Percentiles rank a stretch among this genome's conserved stretches.
phyloP scores from a whole-genome alignment of 768 basidiomycete species.

The Galerina sulciceps region DNA sequence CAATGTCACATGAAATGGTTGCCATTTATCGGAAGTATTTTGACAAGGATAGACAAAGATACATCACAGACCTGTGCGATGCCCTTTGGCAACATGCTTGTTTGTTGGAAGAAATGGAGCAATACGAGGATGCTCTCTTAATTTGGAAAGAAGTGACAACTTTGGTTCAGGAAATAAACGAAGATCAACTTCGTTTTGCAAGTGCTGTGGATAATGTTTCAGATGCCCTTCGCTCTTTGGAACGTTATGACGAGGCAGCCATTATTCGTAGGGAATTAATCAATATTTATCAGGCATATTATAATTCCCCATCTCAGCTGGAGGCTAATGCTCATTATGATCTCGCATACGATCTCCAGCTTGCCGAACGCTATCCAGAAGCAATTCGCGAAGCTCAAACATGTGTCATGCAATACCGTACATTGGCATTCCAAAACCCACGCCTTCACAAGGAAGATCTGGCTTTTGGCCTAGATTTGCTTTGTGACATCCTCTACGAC shows the following conservation, averaged over 20 bases:
- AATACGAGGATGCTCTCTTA: neutral
- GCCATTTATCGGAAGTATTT: no score
- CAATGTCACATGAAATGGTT: no score
- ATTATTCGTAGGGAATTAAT: neutral
- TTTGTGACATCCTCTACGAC: neutral
- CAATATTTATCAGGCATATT: neutral
- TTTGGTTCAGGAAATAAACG: neutral
- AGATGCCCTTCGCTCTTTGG: neutral
- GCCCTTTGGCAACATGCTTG: constrained; percentile 3
- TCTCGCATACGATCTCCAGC: constrained; percentile 7
- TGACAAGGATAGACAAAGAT: neutral
- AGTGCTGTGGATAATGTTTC: neutral
- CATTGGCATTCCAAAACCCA: neutral
- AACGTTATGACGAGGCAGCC: constrained; percentile 4
- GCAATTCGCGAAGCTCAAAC: neutral
- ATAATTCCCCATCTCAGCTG: neutral
- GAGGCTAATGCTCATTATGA: constrained; percentile 8
- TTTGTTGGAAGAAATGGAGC: neutral
- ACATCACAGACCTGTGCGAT: neutral
- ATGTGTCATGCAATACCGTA: constrained; percentile 8
- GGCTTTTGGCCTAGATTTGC: neutral
- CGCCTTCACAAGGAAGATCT: neutral
- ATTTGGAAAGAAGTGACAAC: neutral
- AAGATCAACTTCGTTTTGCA: neutral
- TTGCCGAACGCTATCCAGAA: neutral